phyloP scores from a whole-genome alignment of 2,329 filamentous ascomycete genomes.

The Trichoderma asperellum region DNA sequence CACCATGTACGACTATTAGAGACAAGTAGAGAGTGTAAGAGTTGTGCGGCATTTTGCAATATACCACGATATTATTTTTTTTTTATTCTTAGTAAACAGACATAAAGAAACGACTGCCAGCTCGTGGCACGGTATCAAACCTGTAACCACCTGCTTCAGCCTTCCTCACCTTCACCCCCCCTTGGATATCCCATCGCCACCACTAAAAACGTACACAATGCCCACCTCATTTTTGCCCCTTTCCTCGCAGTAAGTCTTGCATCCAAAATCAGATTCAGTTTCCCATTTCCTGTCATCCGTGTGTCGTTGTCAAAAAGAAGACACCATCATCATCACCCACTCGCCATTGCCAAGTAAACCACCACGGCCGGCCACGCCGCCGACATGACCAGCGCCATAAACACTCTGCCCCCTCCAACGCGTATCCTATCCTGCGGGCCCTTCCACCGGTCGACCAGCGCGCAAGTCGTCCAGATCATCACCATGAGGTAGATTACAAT shows the following conservation, averaged over 20 bases:
- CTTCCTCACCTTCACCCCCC: background rate
- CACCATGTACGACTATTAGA: background rate
- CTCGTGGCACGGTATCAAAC: constrained; percentile 23
- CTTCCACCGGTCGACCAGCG: constrained; percentile 50
- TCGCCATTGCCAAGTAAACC: constrained; percentile 39
- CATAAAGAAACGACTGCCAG: constrained; percentile 1
- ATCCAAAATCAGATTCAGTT: background rate
- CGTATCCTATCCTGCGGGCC: constrained; percentile 43
- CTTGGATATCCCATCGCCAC: constrained; percentile 4
- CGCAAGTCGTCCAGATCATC: constrained; percentile 49
- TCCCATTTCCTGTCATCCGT: background rate
- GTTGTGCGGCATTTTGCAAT: background rate
- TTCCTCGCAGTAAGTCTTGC: background rate
- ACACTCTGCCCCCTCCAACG: constrained; percentile 37
- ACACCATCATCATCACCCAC: no score
- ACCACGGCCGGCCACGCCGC: constrained; percentile 45
- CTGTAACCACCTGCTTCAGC: constrained; percentile 2
- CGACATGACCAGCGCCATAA: constrained; percentile 42
- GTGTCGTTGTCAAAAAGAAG: background rate
- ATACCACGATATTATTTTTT: constrained; percentile 17
- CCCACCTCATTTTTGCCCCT: background rate
- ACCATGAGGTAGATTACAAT: constrained; percentile 44
- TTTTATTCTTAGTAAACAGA: background rate
- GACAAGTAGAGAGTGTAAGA: background rate
- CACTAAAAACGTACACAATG: background rate